phyloP scores from a whole-genome alignment of 495 filamentous ascomycete genomes.

The Coniosporium apollinis region DNA sequence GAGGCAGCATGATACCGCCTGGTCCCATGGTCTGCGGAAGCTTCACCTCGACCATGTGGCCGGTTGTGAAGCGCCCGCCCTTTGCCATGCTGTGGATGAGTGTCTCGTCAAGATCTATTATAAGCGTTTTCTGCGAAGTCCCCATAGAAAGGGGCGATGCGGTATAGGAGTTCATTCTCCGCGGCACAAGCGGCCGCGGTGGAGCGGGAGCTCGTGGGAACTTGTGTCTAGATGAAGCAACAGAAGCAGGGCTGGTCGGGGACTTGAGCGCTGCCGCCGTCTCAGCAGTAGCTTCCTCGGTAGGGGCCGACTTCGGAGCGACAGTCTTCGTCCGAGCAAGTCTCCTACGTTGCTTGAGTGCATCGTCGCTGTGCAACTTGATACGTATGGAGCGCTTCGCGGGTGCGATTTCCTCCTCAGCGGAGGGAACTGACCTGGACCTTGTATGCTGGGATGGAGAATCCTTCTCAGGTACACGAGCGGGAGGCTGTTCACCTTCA shows the following conservation, averaged over 20 bases:
- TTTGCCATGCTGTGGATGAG: conserved; percentile 95
- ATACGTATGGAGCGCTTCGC: conserved; percentile 74
- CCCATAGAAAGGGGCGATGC: conserved; percentile 26
- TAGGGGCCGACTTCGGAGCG: too few species aligned
- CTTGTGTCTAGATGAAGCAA: conserved; percentile 47
- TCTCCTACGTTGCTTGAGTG: conserved; percentile 43
- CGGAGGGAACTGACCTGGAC: conserved; percentile 30
- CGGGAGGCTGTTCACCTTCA: conserved; percentile 18
- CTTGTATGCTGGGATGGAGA: conserved; percentile 29
- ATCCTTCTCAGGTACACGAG: conserved; percentile 15
- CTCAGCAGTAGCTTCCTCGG: conserved; percentile 20
- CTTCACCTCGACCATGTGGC: conserved; percentile 98
- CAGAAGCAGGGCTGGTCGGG: conserved; percentile 60
- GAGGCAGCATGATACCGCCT: conserved; percentile 52
- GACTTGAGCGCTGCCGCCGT: conserved; percentile 54
- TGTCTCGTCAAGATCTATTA: conserved; percentile 92
- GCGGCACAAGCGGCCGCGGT: conserved; percentile 75
- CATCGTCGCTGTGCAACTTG: conserved; percentile 75
- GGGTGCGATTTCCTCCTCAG: conserved; percentile 38
- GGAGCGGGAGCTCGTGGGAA: conserved; percentile 82
- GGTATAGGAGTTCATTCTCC: conserved; percentile 68
- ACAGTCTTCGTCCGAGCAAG: conserved; percentile 7
- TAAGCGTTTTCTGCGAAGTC: conserved; percentile 68
- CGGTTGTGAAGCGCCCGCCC: conserved; percentile 85
- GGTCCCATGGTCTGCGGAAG: conserved; percentile 53